Percentiles rank a stretch among this genome's conserved stretches.
These are phyloP conservation scores for Entelexis paramagnoliae DNA, from an alignment of 1,139 yeast genomes.

Conservation along the genomic window DNA sequence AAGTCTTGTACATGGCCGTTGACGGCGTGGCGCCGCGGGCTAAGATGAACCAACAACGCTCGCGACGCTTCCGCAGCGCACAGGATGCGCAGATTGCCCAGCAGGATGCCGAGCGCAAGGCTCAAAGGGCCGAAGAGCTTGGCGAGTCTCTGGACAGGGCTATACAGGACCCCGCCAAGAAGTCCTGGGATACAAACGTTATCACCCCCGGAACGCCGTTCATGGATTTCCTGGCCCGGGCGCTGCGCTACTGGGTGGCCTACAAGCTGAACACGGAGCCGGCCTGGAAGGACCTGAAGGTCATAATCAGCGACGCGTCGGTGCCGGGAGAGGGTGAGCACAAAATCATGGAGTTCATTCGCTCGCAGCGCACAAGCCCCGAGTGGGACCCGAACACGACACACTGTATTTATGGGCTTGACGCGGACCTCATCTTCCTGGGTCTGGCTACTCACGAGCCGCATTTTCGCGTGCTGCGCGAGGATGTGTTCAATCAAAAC, in stretches of 20 bases:
- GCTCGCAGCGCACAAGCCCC: constrained; percentile 66
- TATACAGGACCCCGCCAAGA: constrained; percentile 31
- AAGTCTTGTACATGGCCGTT: constrained; percentile 80
- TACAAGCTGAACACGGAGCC: constrained; percentile 84
- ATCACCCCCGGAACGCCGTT: constrained; percentile 99
- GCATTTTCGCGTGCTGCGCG: constrained; percentile 85
- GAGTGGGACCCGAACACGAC: constrained; percentile 74
- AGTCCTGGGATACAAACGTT: constrained; percentile 79
- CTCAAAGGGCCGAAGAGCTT: constrained; percentile 35
- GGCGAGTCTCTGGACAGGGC: constrained; percentile 38
- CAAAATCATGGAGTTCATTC: constrained; percentile 88
- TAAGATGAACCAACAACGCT: constrained; percentile 97
- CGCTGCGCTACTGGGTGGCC: constrained; percentile 81
- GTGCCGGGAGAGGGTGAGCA: constrained; percentile 99
- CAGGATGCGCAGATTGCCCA: constrained; percentile 64
- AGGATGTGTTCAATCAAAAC: constrained; percentile 64
- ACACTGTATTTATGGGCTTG: constrained; percentile 95
- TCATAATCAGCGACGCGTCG: constrained; percentile 86
- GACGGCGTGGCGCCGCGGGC: constrained; percentile 99
- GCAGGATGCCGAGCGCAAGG: constrained; percentile 34
- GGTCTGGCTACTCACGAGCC: constrained; percentile 98
- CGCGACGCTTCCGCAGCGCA: constrained; percentile 93
- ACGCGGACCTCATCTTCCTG: constrained; percentile 93
- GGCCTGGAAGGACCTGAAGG: constrained; percentile 77
- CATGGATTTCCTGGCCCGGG: constrained; percentile 80